A percentile compares a stretch with the other conserved stretches of the same genome.
phyloP scores from a whole-genome alignment of 2,329 filamentous ascomycete genomes.

The Grosmannia serpens region DNA sequence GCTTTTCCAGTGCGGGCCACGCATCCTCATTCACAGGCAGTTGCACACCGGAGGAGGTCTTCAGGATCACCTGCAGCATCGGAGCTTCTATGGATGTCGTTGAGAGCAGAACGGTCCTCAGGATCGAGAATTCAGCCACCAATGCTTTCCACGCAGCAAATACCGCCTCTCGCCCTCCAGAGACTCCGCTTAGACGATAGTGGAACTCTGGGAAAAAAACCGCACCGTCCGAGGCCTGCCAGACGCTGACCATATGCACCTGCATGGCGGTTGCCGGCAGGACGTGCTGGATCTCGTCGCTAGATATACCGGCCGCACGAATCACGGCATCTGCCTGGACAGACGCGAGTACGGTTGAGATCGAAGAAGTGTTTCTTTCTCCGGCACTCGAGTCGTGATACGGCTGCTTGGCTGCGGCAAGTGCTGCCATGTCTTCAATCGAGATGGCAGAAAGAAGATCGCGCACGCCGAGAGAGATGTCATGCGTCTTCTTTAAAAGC shows the following conservation, averaged over 20 bases:
- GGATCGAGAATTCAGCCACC: conserved; percentile 43
- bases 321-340: conserved; percentile 22
- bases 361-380: neutral
- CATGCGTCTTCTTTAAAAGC: conserved; percentile 48
- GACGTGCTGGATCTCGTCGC: conserved; percentile 38
- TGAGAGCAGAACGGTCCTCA: conserved; percentile 43
- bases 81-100: conserved; percentile 29
- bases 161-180: conserved; percentile 27
- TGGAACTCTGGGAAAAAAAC: conserved; percentile 66
- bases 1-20: conserved; percentile 4
- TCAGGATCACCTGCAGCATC: conserved; percentile 52
- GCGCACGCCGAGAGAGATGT: conserved; percentile 53
- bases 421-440: conserved; percentile 48
- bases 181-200: conserved; percentile 36
- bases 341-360: neutral
- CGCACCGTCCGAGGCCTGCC: conserved; percentile 54
- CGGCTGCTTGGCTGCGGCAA: neutral
- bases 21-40: neutral
- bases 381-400: neutral
- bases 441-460: conserved; percentile 58
- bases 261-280: conserved; percentile 69
- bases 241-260: conserved; percentile 66
- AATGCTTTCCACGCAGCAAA: conserved; percentile 50
- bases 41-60: conserved; percentile 11
- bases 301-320: conserved; percentile 25